Percentiles rank a stretch among this genome's conserved stretches.
Conservation (phyloP, 2,329 filamentous ascomycete species). For the Cladophialophora yegresii region DNA sequence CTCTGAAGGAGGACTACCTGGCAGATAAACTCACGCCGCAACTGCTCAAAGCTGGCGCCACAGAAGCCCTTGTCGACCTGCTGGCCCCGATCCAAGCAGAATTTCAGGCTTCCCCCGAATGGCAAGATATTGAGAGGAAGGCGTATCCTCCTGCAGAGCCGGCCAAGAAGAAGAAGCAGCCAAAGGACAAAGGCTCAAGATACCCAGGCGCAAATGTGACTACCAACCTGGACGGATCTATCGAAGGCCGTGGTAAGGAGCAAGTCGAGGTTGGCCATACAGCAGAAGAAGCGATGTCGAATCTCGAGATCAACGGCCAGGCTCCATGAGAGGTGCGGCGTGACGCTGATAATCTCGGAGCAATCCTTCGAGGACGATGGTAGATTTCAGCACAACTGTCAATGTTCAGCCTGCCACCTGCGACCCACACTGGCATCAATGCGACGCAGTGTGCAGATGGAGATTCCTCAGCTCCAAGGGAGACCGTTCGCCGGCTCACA, state of each 20-base stretch:
- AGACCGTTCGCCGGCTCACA: not conserved
- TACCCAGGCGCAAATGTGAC: conserved; percentile 53
- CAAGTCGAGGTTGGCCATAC: conserved; percentile 33
- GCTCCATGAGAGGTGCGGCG: conserved; percentile 8
- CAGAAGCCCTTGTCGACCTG: conserved; percentile 64
- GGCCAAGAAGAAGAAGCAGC: conserved; percentile 67
- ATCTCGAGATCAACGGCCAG: conserved; percentile 32
- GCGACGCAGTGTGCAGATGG: not conserved
- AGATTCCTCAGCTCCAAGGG: not conserved
- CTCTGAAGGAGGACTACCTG: conserved; percentile 77
- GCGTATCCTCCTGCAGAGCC: conserved; percentile 75
- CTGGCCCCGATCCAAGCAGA: conserved; percentile 75
- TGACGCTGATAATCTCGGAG: not conserved
- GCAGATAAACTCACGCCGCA: conserved; percentile 85
- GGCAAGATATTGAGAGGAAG: conserved; percentile 73
- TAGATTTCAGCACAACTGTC: not conserved
- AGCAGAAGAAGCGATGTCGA: conserved; percentile 34
- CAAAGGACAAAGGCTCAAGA: conserved; percentile 72
- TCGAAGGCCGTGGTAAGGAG: conserved; percentile 32
- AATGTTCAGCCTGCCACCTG: not conserved
- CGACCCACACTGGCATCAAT: not conserved
- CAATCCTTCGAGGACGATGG: not conserved
- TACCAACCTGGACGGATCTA: conserved; percentile 32
- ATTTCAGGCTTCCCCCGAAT: conserved; percentile 71
- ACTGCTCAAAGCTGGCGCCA: conserved; percentile 80